These are phyloP conservation scores for Fusarium graminum DNA, from an alignment of 2,329 filamentous ascomycete species.

Conservation along the genomic window DNA sequence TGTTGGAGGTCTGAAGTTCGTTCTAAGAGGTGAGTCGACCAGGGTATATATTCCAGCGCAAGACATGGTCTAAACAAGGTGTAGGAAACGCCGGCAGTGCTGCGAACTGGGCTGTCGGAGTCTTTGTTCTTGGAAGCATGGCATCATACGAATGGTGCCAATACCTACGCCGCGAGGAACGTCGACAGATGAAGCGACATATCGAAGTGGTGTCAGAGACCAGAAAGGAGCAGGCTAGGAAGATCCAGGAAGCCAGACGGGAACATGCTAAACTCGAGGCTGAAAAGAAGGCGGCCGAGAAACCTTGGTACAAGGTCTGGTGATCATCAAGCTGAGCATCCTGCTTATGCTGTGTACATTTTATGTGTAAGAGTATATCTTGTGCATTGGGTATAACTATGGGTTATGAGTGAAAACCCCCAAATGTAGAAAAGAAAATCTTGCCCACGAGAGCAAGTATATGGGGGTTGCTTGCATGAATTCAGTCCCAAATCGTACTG, in stretches of 20 bases:
- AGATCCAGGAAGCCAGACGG: slow-evolving; percentile 59
- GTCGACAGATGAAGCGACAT: slow-evolving; percentile 84
- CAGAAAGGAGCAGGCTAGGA: slow-evolving; percentile 62
- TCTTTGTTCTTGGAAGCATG: slow-evolving; percentile 77
- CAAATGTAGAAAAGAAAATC: slow-evolving; percentile 20
- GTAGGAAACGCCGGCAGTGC: slow-evolving; percentile 61
- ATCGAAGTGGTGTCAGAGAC: slow-evolving; percentile 73
- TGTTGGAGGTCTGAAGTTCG: slow-evolving; percentile 78
- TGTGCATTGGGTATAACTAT: slow-evolving; percentile 26
- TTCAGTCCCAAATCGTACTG: slow-evolving; percentile 11
- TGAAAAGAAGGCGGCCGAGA: slow-evolving; percentile 54
- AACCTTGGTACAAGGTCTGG: slow-evolving; percentile 70
- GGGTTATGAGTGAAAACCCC: slow-evolving; percentile 16
- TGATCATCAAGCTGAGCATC: slow-evolving; percentile 46
- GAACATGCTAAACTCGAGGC: slow-evolving; percentile 51
- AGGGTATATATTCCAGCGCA: not conserved
- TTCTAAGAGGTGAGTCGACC: slow-evolving; percentile 76
- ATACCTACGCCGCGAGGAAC: slow-evolving; percentile 78
- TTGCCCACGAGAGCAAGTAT: slow-evolving; percentile 9
- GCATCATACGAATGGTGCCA: slow-evolving; percentile 88
- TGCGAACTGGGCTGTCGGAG: slow-evolving; percentile 87
- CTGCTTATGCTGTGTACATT: slow-evolving; percentile 37
- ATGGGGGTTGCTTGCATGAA: slow-evolving; percentile 13
- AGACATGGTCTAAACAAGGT: slow-evolving; percentile 25
- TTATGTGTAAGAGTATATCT: slow-evolving; percentile 45